Conservation (phyloP, 306 rosid genomes). For the Sophora flavescens region DNA sequence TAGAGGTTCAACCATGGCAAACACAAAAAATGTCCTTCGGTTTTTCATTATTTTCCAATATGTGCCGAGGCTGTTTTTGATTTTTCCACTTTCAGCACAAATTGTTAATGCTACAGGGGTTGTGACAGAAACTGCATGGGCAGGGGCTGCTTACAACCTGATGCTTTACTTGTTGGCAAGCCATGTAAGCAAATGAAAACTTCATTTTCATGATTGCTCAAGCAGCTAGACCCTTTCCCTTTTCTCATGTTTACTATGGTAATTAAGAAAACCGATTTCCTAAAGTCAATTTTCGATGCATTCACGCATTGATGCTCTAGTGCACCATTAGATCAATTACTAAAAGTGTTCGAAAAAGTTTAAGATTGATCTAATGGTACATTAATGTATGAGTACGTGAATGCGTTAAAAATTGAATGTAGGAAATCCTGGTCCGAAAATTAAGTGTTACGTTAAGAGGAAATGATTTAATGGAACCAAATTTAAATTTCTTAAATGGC, state of each 20-base stretch:
- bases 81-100: conserved; percentile 89
- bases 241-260: conserved; percentile 4
- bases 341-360: too few relatives aligned
- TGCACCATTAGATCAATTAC: too few relatives aligned
- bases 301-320: too few relatives aligned
- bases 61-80: conserved; percentile 78
- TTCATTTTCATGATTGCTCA: conserved; percentile 32
- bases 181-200: conserved; percentile 72
- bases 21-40: conserved; percentile 83
- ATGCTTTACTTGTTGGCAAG: conserved; percentile 97
- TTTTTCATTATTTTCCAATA: conserved; percentile 84
- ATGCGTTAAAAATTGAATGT: too few relatives aligned
- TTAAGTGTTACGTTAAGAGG: neutral
- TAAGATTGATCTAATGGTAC: too few relatives aligned
- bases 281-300: too few relatives aligned
- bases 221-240: conserved; percentile 3
- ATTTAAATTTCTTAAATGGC: neutral
- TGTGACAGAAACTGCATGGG: conserved; percentile 96
- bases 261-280: neutral
- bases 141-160: conserved; percentile 95
- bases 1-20: conserved; percentile 81
- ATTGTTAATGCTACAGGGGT: conserved; percentile 87
- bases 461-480: neutral
- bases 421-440: neutral
- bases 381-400: too few relatives aligned